Conservation (phyloP, 257 asterid species). For the Solanum sitiens region DNA sequence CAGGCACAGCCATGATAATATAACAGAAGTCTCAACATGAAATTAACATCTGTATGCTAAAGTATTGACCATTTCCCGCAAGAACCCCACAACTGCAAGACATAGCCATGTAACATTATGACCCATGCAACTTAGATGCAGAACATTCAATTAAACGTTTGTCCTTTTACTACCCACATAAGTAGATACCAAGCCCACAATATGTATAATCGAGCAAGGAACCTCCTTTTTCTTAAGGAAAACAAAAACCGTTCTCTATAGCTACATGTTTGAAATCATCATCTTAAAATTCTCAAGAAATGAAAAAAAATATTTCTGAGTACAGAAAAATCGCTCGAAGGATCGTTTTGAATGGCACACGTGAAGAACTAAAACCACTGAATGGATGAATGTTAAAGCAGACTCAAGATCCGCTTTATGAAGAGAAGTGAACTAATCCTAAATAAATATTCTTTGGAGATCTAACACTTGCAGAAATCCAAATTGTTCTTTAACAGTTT, state of each 20-base stretch:
- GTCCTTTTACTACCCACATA: not conserved
- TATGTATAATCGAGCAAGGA: not conserved
- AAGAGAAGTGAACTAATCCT: not conserved
- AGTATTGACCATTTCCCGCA: not conserved
- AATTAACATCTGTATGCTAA: not conserved
- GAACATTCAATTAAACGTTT: not conserved
- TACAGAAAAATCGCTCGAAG: not conserved
- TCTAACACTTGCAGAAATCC: not conserved
- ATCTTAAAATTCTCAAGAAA: not conserved
- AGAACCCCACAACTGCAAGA: not conserved
- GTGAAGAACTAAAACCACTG: not conserved
- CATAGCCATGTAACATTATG: not conserved
- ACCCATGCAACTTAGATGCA: not conserved
- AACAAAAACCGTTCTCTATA: not conserved
- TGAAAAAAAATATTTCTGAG: not conserved
- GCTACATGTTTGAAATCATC: not conserved
- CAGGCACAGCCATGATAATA: not conserved
- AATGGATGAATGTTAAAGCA: not conserved
- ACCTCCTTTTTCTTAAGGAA: not conserved
- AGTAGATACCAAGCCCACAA: not conserved
- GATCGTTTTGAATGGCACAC: not conserved
- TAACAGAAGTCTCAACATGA: not conserved
- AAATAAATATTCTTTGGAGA: not conserved
- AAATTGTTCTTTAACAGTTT: not conserved
- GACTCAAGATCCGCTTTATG: not conserved